Percentiles rank a stretch among this genome's conserved stretches.
phyloP scores from a whole-genome alignment of 2,329 filamentous ascomycete species.

The Phialophora verrucosa region DNA sequence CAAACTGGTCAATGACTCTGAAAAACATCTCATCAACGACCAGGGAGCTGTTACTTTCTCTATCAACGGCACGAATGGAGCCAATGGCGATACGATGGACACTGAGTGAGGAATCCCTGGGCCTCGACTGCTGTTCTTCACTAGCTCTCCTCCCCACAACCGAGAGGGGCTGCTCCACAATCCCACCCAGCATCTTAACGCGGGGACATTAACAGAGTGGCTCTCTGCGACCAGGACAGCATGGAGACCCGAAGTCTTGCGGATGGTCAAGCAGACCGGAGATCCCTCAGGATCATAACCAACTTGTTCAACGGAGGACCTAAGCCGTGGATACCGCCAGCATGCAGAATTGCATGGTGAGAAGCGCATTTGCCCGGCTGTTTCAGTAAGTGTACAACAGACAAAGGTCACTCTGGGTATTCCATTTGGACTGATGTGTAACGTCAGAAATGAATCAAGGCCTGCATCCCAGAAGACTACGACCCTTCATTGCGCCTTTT shows the following conservation, averaged over 20 bases:
- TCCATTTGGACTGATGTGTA: neutral
- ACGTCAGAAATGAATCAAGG: neutral
- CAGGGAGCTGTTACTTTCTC: conserved; percentile 78
- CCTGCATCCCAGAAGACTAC: neutral
- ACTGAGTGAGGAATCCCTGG: conserved; percentile 56
- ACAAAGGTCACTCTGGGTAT: neutral
- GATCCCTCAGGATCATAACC: neutral
- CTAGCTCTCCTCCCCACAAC: neutral
- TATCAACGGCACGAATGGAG: conserved; percentile 45
- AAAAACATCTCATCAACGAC: conserved; percentile 91
- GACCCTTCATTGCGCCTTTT: neutral
- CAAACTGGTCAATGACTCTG: conserved; percentile 86
- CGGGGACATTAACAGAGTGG: neutral
- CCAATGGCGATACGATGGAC: conserved; percentile 71
- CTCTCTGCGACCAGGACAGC: neutral
- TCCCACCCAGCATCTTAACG: neutral
- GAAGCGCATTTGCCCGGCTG: neutral
- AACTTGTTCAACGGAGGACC: neutral
- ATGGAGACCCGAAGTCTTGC: neutral
- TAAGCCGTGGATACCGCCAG: neutral
- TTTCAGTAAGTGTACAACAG: conserved; percentile 1
- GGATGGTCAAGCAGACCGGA: neutral
- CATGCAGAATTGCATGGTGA: neutral
- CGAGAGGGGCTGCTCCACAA: neutral
- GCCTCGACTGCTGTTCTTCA: neutral